Base-by-base conservation (phyloP, 129 eudicot genomes). In the Centaurea solstitialis region DNA sequence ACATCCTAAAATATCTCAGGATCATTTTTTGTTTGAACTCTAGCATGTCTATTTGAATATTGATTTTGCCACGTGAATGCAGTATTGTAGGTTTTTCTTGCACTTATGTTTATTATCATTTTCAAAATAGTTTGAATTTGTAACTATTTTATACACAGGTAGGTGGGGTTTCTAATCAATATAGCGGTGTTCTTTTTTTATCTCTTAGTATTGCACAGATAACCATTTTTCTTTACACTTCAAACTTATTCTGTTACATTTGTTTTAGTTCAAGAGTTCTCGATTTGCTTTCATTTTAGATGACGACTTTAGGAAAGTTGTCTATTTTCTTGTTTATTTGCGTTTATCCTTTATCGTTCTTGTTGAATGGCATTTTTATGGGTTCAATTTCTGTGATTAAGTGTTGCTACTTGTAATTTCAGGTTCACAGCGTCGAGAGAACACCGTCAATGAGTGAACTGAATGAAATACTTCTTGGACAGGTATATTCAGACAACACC, bases 381-480 rank as follows among this genome's bases (percentile, higher is more conserved):
- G 83, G 6, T 77, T 65, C 45, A 40, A 57, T 81, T 28, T 81
- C 12, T 76, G 72, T 1, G 9, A 24, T 30, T 35, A 26, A 70
- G 57, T 76, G 62, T 76, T 80, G 71, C 78, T 80, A 7, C 61
- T 68, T 76, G 18, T 87, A 80, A 38, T 83, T 93, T 13, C 88
- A 96, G 99, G 97, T 96, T 68, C 92, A 93, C 82, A 90, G 92
- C 59, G 72, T 93, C 81, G 99, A 96, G 88, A 96, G 87, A 88
- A 96, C 96, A 77, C 97, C 98, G 33, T 96, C 99, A 53, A 96
- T 96, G 99, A 96, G 99, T 80, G 99, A 91, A 85, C 79, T 96
- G 86, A 96, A 91, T 47, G 99, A 96, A 86, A 93, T 96, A 75
- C 93, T 96, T 69, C 88, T 96, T 33, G 99, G 99, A 66, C 99